Conservation (phyloP, 2,329 filamentous ascomycete genomes). For the Sordariomycetes sp. region DNA sequence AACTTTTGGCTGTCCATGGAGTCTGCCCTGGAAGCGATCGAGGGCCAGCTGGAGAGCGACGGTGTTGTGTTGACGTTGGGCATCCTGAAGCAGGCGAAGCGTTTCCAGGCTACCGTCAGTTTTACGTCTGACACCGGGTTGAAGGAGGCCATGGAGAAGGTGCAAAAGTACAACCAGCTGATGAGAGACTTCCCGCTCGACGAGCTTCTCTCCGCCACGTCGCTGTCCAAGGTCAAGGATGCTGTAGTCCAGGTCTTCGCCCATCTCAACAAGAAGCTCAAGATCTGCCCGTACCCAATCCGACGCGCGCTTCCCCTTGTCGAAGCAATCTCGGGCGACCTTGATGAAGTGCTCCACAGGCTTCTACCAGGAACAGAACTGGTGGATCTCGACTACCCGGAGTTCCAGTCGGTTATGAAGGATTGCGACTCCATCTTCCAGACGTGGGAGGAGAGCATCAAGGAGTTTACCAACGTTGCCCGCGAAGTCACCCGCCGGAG, state of each 20-base stretch:
- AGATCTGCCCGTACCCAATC: slow-evolving; percentile 92
- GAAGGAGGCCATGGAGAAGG: slow-evolving; percentile 90
- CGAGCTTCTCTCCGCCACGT: slow-evolving; percentile 85
- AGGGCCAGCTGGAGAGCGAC: slow-evolving; percentile 76
- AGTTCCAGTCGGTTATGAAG: slow-evolving; percentile 79
- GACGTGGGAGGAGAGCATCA: slow-evolving; percentile 90
- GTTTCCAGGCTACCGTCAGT: slow-evolving; percentile 94
- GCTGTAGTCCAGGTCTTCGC: slow-evolving; percentile 81
- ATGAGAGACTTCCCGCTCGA: slow-evolving; percentile 98
- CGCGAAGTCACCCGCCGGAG: slow-evolving; percentile 87
- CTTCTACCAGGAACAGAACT: slow-evolving; percentile 78
- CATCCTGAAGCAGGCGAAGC: slow-evolving; percentile 91
- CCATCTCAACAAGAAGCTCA: slow-evolving; percentile 95
- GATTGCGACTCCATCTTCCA: slow-evolving; percentile 78
- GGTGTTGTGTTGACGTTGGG: slow-evolving; percentile 87
- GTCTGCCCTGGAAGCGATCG: slow-evolving; percentile 81
- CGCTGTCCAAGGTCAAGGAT: slow-evolving; percentile 78
- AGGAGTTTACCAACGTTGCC: slow-evolving; percentile 96
- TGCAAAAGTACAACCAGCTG: slow-evolving; percentile 96
- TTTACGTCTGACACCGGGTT: slow-evolving; percentile 92
- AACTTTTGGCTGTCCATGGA: slow-evolving; percentile 99
- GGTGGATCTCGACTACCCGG: slow-evolving; percentile 84
- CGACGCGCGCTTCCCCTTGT: slow-evolving; percentile 86
- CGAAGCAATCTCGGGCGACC: slow-evolving; percentile 87
- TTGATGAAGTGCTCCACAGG: slow-evolving; percentile 77